phyloP scores from a whole-genome alignment of 2,329 filamentous ascomycete genomes.

The Pseudocercospora pini-densiflorae region DNA sequence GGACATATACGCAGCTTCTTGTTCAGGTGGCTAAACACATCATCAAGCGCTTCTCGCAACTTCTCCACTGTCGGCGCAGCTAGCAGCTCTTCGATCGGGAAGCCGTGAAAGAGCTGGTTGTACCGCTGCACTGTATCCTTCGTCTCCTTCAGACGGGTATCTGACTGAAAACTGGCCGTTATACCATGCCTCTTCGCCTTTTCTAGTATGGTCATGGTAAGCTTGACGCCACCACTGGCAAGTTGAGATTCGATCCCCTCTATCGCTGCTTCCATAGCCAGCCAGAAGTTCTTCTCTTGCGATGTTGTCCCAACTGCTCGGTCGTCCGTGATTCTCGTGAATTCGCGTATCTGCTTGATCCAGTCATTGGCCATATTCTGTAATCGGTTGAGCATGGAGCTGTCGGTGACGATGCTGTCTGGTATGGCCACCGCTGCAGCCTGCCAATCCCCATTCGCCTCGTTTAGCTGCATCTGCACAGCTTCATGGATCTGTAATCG shows the following conservation, averaged over 20 bases:
- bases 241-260: conserved; percentile 91
- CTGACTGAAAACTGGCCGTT: conserved; percentile 93
- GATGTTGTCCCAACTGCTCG: conserved; percentile 78
- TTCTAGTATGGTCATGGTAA: conserved; percentile 94
- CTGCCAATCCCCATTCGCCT: conserved; percentile 67
- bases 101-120: conserved; percentile 98
- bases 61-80: conserved; percentile 89
- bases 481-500: conserved; percentile 85
- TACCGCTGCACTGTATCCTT: conserved; percentile 98
- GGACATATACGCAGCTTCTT: conserved; percentile 97
- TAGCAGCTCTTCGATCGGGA: conserved; percentile 90
- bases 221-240: conserved; percentile 80
- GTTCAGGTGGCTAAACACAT: conserved; percentile 94
- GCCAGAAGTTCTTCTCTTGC: conserved; percentile 99
- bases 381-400: conserved; percentile 88
- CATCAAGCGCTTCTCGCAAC: conserved; percentile 82
- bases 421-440: conserved; percentile 81
- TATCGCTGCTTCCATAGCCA: conserved; percentile 93
- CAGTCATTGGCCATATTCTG: conserved; percentile 94
- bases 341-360: conserved; percentile 98
- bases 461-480: conserved; percentile 82
- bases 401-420: conserved; percentile 77
- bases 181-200: conserved; percentile 98
- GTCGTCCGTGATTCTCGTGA: conserved; percentile 92
- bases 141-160: conserved; percentile 94